Evolutionary conservation across 805 yeast species (phyloP).

Genomic region (Metschnikowia colocasiae): DNA sequence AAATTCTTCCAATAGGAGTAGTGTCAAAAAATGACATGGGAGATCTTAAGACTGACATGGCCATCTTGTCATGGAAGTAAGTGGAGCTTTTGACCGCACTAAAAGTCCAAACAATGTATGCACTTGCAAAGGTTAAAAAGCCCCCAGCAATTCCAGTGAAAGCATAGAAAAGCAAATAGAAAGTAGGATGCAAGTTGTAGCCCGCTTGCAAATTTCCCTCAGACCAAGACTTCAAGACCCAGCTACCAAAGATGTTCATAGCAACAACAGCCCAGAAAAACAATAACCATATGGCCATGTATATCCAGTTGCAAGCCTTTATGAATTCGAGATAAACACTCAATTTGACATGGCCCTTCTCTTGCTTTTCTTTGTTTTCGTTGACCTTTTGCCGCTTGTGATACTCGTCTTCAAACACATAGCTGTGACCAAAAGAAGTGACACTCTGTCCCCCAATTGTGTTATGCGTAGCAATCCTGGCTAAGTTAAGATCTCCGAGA

Average conservation of each 20-base stretch:
- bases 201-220: slow-evolving; percentile 27
- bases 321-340: slow-evolving; percentile 27
- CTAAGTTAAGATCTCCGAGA: slow-evolving; percentile 14
- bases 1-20: slow-evolving; percentile 38
- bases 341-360: slow-evolving; percentile 30
- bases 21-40: slow-evolving; percentile 43
- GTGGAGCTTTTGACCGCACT: slow-evolving; percentile 30
- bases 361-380: slow-evolving; percentile 15
- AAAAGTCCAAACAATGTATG: slow-evolving; percentile 30
- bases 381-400: slow-evolving; percentile 16
- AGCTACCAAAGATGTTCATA: slow-evolving; percentile 24
- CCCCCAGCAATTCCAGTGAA: slow-evolving; percentile 29
- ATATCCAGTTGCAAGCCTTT: slow-evolving; percentile 30
- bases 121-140: slow-evolving; percentile 24
- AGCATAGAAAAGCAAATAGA: slow-evolving; percentile 26
- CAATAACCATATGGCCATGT: slow-evolving; percentile 18
- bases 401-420: slow-evolving; percentile 27
- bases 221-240: slow-evolving; percentile 36
- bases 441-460: slow-evolving; percentile 27
- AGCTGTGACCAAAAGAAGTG: slow-evolving; percentile 33
- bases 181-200: slow-evolving; percentile 23
- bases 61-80: slow-evolving; percentile 37
- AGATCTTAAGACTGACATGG: slow-evolving; percentile 30
- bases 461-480: slow-evolving; percentile 15
- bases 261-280: slow-evolving; percentile 24